phyloP scores from a whole-genome alignment of 192 early-diverging fungal genomes.

The Podila clonocystis region DNA sequence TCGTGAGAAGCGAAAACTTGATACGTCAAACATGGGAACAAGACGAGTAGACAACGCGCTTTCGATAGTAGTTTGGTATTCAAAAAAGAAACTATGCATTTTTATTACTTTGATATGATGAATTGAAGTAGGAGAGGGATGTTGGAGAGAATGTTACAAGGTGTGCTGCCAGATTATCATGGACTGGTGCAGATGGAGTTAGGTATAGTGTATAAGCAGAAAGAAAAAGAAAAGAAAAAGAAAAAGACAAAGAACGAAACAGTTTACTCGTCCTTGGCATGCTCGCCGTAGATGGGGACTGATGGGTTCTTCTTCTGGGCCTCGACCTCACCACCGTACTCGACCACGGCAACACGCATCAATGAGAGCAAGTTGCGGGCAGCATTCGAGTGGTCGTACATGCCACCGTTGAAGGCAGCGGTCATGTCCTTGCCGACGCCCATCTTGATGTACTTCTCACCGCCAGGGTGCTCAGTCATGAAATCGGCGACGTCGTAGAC shows the following conservation, averaged over 20 bases:
- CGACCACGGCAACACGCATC: constrained; percentile 76
- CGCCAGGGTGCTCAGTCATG: constrained; percentile 92
- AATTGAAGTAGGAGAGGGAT: no score
- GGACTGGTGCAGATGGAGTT: no score
- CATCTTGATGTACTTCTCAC: constrained; percentile 76
- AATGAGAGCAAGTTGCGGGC: constrained; percentile 89
- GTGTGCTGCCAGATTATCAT: no score
- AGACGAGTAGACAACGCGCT: not conserved
- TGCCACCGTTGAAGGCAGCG: constrained; percentile 91
- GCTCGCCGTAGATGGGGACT: constrained; percentile 35
- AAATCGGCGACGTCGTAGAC: constrained; percentile 90
- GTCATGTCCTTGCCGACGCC: constrained; percentile 91
- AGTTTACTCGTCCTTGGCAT: constrained; percentile 37
- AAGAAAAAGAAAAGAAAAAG: not conserved
- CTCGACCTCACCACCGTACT: constrained; percentile 62
- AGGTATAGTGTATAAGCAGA: not conserved
- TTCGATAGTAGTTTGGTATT: not conserved
- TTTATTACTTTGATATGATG: no score
- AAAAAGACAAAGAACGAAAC: not conserved
- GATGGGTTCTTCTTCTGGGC: constrained; percentile 54
- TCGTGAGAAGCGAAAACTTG: no score
- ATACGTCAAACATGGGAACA: no score
- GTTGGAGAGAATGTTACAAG: no score
- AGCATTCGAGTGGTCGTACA: constrained; percentile 94
- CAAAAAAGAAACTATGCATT: no score